These are phyloP conservation scores for Aspergillus pseudoterreus DNA, from an alignment of 2,329 filamentous ascomycete species.

Conservation along the genomic window DNA sequence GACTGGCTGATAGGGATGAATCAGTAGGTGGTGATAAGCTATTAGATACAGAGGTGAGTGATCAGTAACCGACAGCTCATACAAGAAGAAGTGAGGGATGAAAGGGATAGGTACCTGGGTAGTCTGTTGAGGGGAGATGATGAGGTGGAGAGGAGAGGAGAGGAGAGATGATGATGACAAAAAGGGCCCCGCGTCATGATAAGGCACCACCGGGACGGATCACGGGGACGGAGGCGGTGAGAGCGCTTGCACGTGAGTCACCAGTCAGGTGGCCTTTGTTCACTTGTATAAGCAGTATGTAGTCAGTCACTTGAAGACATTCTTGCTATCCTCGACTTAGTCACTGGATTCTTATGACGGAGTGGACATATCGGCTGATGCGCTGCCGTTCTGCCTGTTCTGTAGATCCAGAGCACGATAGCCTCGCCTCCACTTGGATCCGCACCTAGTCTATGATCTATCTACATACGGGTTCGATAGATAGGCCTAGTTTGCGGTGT, in stretches of 20 bases:
- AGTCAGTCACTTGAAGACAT: constrained; percentile 3
- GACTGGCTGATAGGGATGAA: not conserved
- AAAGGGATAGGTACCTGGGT: constrained; percentile 11
- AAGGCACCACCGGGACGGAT: constrained; percentile 15
- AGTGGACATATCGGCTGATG: not conserved
- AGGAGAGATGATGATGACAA: constrained; percentile 13
- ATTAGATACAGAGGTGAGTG: not conserved
- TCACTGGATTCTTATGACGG: no score
- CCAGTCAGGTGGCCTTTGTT: not conserved
- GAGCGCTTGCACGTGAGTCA: constrained; percentile 19
- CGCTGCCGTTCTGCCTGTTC: not conserved
- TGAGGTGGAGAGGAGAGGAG: constrained; percentile 20
- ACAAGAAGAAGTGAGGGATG: constrained; percentile 17
- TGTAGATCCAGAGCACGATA: not conserved
- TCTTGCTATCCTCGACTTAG: no score
- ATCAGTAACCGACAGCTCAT: constrained; percentile 1
- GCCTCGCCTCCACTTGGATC: not conserved
- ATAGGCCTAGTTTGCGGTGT: no score
- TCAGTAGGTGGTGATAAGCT: not conserved
- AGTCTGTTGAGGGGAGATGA: constrained; percentile 20
- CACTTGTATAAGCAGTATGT: constrained; percentile 8
- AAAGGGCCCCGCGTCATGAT: constrained; percentile 28
- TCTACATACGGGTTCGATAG: no score
- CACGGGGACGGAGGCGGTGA: constrained; percentile 27
- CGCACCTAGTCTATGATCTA: no score